Base-by-base conservation (phyloP, 352 stramenopile genomes). In the Globisporangium paroecandrum region DNA sequence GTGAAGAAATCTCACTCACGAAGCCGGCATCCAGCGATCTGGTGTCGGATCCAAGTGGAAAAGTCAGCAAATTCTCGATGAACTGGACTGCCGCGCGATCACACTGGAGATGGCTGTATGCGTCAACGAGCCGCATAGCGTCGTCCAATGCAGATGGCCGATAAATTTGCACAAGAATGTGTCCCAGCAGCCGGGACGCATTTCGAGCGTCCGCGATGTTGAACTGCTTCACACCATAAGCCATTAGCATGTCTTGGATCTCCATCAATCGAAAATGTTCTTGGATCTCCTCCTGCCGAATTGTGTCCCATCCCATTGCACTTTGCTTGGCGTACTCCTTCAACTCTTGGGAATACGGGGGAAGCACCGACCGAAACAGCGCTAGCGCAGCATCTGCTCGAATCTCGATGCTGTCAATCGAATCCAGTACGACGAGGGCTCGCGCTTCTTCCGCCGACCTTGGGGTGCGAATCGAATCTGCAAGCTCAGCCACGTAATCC, bases 171-270 rank as follows among this genome's bases (percentile, higher is more conserved):
- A 65, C 74, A 22, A 93, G 70, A 29, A 93, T 89, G 58, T 91
- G 79, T 0, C 65, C 78, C 13, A 93, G 65, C 13, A 91, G 70
- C 7, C 82, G 66, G 8, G 78, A 78, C 4, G 76, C 82, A 58
- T 75, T 82, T 22, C 78, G 76, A 13, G 74, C 36, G 66, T 93
- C 81, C 18, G 77, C 73, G 29, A 88, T 55, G 64, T 87, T 73
- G 58, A 90, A 89, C 5, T 75, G 74, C 32, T 76, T 82, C 10
- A 91, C 72, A 3, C 70, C 83, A 66, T 93, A 93, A 4, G 66
- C 74, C 0, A 74, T 78, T 2, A 93, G 62, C 85, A 93, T 91
- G 61, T 90, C 82, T 74, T 91, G 82, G 20, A 93, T 89, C 25
- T 91, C 73, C 85, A 93, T 91, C 29, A 91, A 64, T 9, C 83